Conservation (phyloP, 495 filamentous ascomycete genomes). For the Hapsidospora chrysogenum region DNA sequence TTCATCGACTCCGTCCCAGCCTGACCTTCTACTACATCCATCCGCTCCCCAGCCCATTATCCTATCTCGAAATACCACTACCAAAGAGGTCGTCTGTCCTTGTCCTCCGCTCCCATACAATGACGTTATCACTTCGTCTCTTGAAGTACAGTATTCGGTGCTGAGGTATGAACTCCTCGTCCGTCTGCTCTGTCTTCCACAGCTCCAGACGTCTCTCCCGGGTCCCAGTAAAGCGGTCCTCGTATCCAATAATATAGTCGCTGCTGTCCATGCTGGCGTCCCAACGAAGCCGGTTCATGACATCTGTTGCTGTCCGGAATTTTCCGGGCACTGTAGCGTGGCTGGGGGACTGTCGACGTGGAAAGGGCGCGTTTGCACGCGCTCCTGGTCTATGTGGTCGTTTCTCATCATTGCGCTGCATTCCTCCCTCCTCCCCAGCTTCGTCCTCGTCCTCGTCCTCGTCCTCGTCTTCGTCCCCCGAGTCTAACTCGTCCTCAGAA, state of each 20-base stretch:
- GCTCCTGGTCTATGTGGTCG: too few species aligned
- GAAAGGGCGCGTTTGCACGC: too few species aligned
- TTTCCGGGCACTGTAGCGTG: conserved; percentile 8
- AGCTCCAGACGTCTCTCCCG: conserved; percentile 43
- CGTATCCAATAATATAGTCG: conserved; percentile 60
- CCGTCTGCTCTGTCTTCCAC: conserved; percentile 63
- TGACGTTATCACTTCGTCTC: conserved; percentile 35
- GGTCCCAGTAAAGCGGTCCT: conserved; percentile 53
- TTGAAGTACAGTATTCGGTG: conserved; percentile 64
- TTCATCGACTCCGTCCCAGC: too few species aligned
- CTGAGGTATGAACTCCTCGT: conserved; percentile 74
- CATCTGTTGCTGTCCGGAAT: conserved; percentile 33
- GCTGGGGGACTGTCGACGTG: too few species aligned
- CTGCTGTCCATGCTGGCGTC: conserved; percentile 40
- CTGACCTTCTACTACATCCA: too few species aligned
- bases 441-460: conserved; percentile 15
- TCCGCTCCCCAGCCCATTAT: too few species aligned
- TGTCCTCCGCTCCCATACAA: conserved; percentile 41
- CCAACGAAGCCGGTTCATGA: conserved; percentile 60
- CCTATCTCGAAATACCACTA: too few species aligned
- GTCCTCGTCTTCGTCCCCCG: conserved; percentile 12
- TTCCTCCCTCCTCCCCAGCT: background rate
- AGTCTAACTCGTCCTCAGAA: conserved; percentile 15
- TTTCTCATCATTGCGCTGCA: too few species aligned
- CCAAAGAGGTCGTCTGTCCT: conserved; percentile 27